phyloP scores from a whole-genome alignment of 2,329 filamentous ascomycete genomes.

The Seiridium cupressi region DNA sequence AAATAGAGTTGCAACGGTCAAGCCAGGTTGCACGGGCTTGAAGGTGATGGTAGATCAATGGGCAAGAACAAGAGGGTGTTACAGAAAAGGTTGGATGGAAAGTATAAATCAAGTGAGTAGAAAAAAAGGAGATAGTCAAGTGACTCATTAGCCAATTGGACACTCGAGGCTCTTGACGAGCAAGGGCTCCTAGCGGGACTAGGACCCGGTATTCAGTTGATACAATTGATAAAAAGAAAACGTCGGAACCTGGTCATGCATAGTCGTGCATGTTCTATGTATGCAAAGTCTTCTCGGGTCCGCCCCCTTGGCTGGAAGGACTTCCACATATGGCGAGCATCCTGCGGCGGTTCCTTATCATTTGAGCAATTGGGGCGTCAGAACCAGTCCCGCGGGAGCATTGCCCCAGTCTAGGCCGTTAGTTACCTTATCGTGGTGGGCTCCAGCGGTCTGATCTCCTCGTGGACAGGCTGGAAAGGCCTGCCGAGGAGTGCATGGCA shows the following conservation, averaged over 20 bases:
- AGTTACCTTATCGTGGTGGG: not conserved
- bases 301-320: not conserved
- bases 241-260: not conserved
- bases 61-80: not conserved
- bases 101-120: conserved; percentile 7
- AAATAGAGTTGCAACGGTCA: conserved; percentile 3
- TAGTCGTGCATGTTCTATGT: not conserved
- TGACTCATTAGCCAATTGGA: conserved; percentile 8
- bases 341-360: not conserved
- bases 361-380: not conserved
- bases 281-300: not conserved
- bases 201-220: not conserved
- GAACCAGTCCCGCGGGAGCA: not conserved
- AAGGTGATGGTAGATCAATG: not conserved
- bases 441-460: not conserved
- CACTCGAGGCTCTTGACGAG: not conserved
- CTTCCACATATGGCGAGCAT: not conserved
- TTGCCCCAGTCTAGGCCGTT: not conserved
- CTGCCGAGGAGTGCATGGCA: not conserved
- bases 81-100: not conserved
- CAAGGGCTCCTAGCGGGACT: not conserved
- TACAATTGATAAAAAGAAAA: conserved; percentile 2
- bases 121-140: not conserved
- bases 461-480: not conserved
- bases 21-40: not conserved